Evolutionary conservation across 169 alveolate genomes (phyloP).

Genomic region (Cryptosporidium sp.): DNA sequence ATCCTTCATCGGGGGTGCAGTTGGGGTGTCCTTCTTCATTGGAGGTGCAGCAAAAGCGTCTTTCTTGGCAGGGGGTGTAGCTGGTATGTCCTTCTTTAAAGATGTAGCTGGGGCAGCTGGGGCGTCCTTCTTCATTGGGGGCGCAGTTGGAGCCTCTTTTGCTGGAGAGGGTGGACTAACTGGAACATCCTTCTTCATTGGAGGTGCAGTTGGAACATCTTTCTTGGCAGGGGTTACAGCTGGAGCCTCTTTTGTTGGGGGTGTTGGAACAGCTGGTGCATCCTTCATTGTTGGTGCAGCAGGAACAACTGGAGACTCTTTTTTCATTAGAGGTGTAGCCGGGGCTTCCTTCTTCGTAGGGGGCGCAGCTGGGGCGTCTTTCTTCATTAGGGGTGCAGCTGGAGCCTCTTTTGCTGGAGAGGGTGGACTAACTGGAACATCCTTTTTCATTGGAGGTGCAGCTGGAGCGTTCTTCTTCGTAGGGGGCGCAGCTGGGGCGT

Average conservation of each 20-base stretch:
- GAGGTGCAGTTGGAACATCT: neutral
- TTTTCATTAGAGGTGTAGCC: neutral
- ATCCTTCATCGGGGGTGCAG: neutral
- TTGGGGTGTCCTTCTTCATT: constrained; percentile 8
- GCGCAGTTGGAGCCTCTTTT: constrained; percentile 26
- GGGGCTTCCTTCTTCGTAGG: constrained; percentile 3
- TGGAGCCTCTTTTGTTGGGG: neutral
- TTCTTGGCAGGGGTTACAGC: neutral
- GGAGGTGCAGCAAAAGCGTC: neutral
- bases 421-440: neutral
- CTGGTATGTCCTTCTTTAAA: neutral
- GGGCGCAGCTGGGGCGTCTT: constrained; percentile 11
- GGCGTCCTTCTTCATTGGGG: neutral
- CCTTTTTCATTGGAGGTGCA: constrained; percentile 14
- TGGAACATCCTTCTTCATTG: constrained; percentile 12
- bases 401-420: neutral
- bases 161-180: neutral
- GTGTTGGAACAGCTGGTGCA: neutral
- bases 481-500: neutral
- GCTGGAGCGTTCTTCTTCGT: constrained; percentile 14
- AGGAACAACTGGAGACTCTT: constrained; percentile 2
- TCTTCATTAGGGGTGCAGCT: neutral
- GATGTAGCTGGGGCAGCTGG: neutral
- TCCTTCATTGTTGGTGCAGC: neutral
- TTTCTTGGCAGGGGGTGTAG: neutral